Evolutionary conservation across 345 rosid genomes (phyloP).

Genomic region (Sapria himalayana): DNA sequence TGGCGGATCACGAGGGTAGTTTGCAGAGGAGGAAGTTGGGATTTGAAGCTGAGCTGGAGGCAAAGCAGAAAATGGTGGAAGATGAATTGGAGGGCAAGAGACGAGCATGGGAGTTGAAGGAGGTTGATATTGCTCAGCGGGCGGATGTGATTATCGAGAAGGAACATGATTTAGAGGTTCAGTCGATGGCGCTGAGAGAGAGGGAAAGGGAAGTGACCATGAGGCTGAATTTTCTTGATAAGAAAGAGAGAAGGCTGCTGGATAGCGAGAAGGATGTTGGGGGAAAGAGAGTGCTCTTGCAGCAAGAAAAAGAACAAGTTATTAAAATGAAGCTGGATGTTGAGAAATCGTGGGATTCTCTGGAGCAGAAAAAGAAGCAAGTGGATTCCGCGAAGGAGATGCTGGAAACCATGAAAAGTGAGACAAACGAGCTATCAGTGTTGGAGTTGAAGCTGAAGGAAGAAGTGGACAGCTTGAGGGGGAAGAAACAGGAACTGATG

Average conservation of each 20-base stretch:
- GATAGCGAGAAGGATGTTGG: constrained; percentile 31
- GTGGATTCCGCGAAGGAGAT: constrained; percentile 45
- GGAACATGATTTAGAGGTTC: constrained; percentile 67
- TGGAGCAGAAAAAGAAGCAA: constrained; percentile 51
- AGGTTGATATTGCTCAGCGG: constrained; percentile 49
- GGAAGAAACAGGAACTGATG: constrained; percentile 51
- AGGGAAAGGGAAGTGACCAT: constrained; percentile 54
- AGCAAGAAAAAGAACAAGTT: constrained; percentile 42
- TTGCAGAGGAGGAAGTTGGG: constrained; percentile 41
- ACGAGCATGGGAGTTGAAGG: constrained; percentile 82
- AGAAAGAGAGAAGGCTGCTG: constrained; percentile 32
- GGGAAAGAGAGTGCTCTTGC: constrained; percentile 19
- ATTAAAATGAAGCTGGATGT: constrained; percentile 37
- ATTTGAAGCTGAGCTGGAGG: constrained; percentile 61
- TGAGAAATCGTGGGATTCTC: constrained; percentile 31
- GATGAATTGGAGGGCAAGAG: constrained; percentile 72
- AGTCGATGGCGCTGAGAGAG: constrained; percentile 30
- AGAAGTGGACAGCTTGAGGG: constrained; percentile 70
- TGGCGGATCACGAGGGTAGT: constrained; percentile 38
- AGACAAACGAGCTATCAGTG: constrained; percentile 46
- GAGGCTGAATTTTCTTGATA: constrained; percentile 28
- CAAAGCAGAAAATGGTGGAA: constrained; percentile 39
- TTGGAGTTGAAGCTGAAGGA: constrained; percentile 79
- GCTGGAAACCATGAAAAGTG: constrained; percentile 59
- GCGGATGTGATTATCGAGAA: constrained; percentile 50